A percentile compares a stretch with the other conserved stretches of the same genome.
Conservation (phyloP, 116 monocot species). For the Phalaenopsis hybrid region DNA sequence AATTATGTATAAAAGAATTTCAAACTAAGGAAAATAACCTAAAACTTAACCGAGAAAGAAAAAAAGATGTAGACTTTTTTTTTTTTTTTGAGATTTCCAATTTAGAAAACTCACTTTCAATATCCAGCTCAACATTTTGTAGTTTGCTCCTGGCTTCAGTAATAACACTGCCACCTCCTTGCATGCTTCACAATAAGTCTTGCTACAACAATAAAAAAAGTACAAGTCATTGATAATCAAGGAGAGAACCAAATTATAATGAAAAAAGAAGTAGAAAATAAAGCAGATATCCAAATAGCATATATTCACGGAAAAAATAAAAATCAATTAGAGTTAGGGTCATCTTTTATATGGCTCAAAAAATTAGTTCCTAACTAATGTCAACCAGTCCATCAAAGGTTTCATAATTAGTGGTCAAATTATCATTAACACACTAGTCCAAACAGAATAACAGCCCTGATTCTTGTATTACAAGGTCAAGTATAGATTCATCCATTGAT, state of each 20-base stretch:
- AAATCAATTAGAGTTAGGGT: not conserved
- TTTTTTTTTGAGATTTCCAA: too few relatives aligned
- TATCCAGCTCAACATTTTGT: conserved; percentile 32
- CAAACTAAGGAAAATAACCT: not conserved
- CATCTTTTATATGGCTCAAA: not conserved
- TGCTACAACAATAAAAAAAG: conserved; percentile 22
- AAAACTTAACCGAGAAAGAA: not conserved
- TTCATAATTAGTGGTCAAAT: not conserved
- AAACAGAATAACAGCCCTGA: not conserved
- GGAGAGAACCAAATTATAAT: not conserved
- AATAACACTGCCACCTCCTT: conserved; percentile 25
- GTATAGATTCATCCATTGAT: too few relatives aligned
- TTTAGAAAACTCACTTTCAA: conserved; percentile 22
- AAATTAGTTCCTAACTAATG: too few relatives aligned
- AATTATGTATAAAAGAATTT: too few relatives aligned
- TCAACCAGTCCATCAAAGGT: not conserved
- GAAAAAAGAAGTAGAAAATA: not conserved
- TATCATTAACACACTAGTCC: not conserved
- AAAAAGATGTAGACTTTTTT: too few relatives aligned
- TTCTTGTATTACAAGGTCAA: too few relatives aligned
- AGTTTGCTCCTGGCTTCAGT: conserved; percentile 21
- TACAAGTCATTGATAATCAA: not conserved
- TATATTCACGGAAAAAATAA: not conserved
- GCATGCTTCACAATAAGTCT: conserved; percentile 30
- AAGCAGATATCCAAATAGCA: not conserved